Conservation (phyloP, 2,329 filamentous ascomycete genomes). For the Lasiodiplodia citricola region DNA sequence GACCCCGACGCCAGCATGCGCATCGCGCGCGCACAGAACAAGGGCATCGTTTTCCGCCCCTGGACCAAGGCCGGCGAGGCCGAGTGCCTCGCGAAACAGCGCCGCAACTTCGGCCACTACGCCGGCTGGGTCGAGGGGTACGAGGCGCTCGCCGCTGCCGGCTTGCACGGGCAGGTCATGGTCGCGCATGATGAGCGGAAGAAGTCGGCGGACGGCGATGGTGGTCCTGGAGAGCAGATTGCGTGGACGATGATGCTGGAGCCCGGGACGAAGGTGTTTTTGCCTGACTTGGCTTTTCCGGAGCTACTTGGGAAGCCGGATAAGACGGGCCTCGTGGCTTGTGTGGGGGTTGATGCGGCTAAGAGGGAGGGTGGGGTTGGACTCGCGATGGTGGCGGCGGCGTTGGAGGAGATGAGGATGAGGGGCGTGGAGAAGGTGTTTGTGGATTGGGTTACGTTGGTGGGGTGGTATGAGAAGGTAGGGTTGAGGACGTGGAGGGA, state of each 20-base stretch:
- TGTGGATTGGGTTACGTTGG: constrained; percentile 14
- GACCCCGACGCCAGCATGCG: background rate
- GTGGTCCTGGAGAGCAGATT: background rate
- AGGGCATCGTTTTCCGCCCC: background rate
- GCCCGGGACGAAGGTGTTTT: background rate
- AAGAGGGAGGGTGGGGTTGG: background rate
- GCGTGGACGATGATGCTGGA: constrained; percentile 18
- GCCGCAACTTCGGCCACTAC: background rate
- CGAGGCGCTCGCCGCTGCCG: background rate
- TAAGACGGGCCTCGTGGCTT: background rate
- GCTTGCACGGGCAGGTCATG: constrained; percentile 13
- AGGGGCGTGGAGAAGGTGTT: background rate
- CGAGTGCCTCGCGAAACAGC: constrained; percentile 2
- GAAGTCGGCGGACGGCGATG: background rate
- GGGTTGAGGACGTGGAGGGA: constrained; percentile 16
- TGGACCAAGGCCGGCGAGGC: constrained; percentile 6
- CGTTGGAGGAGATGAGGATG: constrained; percentile 1
- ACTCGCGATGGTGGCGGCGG: background rate
- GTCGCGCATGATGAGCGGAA: background rate
- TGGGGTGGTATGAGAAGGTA: constrained; percentile 19
- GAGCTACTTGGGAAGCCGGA: background rate
- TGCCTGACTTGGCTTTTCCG: constrained; percentile 1
- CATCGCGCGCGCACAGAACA: background rate
- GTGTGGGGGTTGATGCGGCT: constrained; percentile 1
- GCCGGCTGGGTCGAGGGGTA: constrained; percentile 8